A percentile compares a stretch with the other conserved stretches of the same genome.
These are phyloP conservation scores for Xylaria sp. DNA, from an alignment of 2,329 filamentous ascomycete species.

Conservation along the genomic window DNA sequence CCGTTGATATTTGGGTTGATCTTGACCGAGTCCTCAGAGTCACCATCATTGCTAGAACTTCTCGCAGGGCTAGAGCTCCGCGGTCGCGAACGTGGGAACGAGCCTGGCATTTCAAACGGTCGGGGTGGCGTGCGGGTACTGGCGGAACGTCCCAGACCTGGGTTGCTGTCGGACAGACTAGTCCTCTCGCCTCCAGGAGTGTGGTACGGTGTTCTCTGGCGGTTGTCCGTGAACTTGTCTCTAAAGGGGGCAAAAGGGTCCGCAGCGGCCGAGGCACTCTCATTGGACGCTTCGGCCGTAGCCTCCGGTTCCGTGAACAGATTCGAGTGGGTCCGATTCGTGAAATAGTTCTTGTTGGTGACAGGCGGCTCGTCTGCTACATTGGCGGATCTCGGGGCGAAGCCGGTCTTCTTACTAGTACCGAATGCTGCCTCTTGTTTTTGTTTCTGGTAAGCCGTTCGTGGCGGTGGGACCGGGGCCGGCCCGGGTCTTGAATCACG, in stretches of 20 bases:
- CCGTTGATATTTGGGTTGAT: conserved; percentile 27
- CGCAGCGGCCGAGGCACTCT: conserved; percentile 46
- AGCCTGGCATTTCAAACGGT: conserved; percentile 42
- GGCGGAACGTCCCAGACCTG: conserved; percentile 57
- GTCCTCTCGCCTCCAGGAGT: conserved; percentile 68
- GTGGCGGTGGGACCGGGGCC: conserved; percentile 57
- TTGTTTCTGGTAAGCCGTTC: conserved; percentile 64
- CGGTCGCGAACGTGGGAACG: conserved; percentile 43
- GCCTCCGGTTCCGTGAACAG: conserved; percentile 47
- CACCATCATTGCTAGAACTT: conserved; percentile 47
- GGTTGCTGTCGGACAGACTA: conserved; percentile 63
- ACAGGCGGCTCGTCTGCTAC: conserved; percentile 65
- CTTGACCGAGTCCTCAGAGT: conserved; percentile 44
- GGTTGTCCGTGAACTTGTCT: conserved; percentile 58
- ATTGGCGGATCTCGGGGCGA: conserved; percentile 60
- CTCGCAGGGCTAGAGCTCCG: conserved; percentile 48
- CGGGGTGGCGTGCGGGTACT: conserved; percentile 57
- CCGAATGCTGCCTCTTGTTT: conserved; percentile 68
- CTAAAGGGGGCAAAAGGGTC: conserved; percentile 63
- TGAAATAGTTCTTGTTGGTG: conserved; percentile 62
- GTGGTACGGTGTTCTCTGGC: conserved; percentile 68
- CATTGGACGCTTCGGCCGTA: conserved; percentile 36
- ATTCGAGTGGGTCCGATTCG: conserved; percentile 49
- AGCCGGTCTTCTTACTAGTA: conserved; percentile 58
- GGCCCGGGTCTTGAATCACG: conserved; percentile 45